A percentile compares a stretch with the other conserved stretches of the same genome.
phyloP scores from a whole-genome alignment of 2,329 filamentous ascomycete genomes.

The Diaporthe eres region DNA sequence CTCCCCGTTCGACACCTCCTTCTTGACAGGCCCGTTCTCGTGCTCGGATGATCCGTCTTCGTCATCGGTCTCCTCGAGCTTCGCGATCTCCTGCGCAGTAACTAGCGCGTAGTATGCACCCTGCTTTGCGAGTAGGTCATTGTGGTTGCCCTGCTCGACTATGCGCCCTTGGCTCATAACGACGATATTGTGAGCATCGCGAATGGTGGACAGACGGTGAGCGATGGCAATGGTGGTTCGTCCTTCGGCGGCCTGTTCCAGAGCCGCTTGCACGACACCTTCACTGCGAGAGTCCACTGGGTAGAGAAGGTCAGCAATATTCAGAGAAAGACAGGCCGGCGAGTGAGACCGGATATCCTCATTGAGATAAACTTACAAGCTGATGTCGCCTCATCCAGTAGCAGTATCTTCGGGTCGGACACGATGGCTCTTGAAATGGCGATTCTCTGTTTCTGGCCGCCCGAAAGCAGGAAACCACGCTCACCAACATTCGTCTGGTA shows the following conservation, averaged over 20 bases:
- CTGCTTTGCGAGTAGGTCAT: conserved; percentile 78
- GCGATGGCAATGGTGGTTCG: conserved; percentile 97
- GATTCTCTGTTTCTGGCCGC: conserved; percentile 97
- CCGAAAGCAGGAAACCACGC: conserved; percentile 90
- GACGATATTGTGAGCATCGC: conserved; percentile 94
- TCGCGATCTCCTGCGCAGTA: conserved; percentile 86
- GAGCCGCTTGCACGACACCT: conserved; percentile 91
- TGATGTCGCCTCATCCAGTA: conserved; percentile 91
- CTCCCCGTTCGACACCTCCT: conserved; percentile 58
- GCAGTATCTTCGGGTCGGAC: conserved; percentile 89
- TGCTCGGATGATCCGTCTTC: conserved; percentile 66
- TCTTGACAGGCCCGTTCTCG: conserved; percentile 66
- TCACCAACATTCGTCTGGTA: conserved; percentile 98
- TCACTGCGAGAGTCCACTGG: conserved; percentile 96
- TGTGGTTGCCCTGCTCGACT: conserved; percentile 91
- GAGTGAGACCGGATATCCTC: neutral
- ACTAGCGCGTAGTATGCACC: conserved; percentile 89
- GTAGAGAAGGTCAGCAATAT: conserved; percentile 57
- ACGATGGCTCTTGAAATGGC: conserved; percentile 93
- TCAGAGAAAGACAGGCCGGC: neutral
- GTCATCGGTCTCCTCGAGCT: conserved; percentile 66
- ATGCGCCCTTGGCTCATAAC: conserved; percentile 91
- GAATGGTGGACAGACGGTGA: conserved; percentile 94
- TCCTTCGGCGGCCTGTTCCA: conserved; percentile 87
- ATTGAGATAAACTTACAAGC: conserved; percentile 35